Percentiles rank a stretch among this genome's conserved stretches.
phyloP scores from a whole-genome alignment of 2,329 filamentous ascomycete species.

The Stemphylium vesicarium region DNA sequence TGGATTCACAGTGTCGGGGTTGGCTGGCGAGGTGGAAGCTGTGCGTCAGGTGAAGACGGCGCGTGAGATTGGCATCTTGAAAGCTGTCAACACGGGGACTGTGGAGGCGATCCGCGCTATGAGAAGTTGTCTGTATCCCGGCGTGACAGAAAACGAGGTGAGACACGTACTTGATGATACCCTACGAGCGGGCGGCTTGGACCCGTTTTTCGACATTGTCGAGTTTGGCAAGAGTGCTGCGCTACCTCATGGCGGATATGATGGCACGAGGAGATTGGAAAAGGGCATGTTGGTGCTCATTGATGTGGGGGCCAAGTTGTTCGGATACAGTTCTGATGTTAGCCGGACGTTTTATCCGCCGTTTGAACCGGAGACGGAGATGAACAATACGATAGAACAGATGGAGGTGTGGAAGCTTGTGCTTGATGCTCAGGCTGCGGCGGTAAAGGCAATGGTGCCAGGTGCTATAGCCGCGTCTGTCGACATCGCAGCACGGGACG shows the following conservation, averaged over 20 bases:
- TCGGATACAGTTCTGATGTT: constrained; percentile 69
- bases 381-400: constrained; percentile 54
- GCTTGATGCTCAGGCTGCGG: constrained; percentile 66
- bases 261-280: constrained; percentile 58
- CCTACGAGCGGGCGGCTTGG: constrained; percentile 60
- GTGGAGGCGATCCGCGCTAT: constrained; percentile 67
- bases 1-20: constrained; percentile 64
- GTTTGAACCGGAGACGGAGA: constrained; percentile 26
- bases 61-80: constrained; percentile 63
- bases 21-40: constrained; percentile 62
- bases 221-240: constrained; percentile 65
- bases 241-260: constrained; percentile 61
- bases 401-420: constrained; percentile 66
- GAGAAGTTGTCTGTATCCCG: constrained; percentile 61
- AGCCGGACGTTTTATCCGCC: constrained; percentile 65
- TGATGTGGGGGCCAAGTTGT: constrained; percentile 67
- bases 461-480: constrained; percentile 65
- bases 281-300: constrained; percentile 66
- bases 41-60: constrained; percentile 65
- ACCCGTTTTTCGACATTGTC: constrained; percentile 69
- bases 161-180: constrained; percentile 62
- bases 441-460: constrained; percentile 57
- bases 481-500: constrained; percentile 64
- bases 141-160: constrained; percentile 65
- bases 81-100: constrained; percentile 69